Evolutionary conservation across 2,329 filamentous ascomycete genomes (phyloP).

Genomic region (Paraphaeosphaeria sporulosa): DNA sequence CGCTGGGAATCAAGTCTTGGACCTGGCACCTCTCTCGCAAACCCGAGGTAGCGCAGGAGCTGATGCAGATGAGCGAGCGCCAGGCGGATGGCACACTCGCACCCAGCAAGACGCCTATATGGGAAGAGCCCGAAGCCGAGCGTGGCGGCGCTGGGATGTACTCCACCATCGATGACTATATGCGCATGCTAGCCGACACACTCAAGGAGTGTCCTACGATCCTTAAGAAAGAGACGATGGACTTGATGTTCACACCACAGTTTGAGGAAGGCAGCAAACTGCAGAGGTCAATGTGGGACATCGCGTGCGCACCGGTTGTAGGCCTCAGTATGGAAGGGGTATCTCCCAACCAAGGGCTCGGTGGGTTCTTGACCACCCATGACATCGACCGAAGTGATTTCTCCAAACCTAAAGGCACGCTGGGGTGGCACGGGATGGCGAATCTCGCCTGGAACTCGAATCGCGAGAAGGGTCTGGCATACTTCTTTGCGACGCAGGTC

Average conservation of each 20-base stretch:
- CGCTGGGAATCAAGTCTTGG: conserved; percentile 46
- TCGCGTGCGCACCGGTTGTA: not conserved
- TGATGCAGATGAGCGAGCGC: conserved; percentile 28
- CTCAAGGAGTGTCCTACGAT: conserved; percentile 26
- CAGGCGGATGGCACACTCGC: conserved; percentile 26
- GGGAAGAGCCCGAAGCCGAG: conserved; percentile 23
- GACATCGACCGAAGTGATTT: conserved; percentile 27
- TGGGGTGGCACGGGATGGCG: conserved; percentile 33
- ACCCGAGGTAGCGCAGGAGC: conserved; percentile 24
- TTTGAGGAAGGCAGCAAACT: conserved; percentile 27
- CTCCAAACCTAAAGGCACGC: conserved; percentile 28
- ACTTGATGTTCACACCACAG: conserved; percentile 34
- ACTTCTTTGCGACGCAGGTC: conserved; percentile 33
- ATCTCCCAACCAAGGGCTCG: conserved; percentile 25
- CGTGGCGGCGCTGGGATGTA: conserved; percentile 33
- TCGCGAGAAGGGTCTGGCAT: conserved; percentile 29
- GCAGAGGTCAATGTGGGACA: conserved; percentile 8
- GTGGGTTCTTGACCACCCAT: conserved; percentile 26
- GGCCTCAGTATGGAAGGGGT: conserved; percentile 3
- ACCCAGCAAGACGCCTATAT: conserved; percentile 20
- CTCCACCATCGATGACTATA: not conserved
- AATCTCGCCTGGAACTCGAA: conserved; percentile 35
- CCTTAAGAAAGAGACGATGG: conserved; percentile 26
- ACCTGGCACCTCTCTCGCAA: conserved; percentile 30
- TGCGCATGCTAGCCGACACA: conserved; percentile 28